Conservation (phyloP, 1,284 basidiomycete genomes). For the Coriolopsis trogii region DNA sequence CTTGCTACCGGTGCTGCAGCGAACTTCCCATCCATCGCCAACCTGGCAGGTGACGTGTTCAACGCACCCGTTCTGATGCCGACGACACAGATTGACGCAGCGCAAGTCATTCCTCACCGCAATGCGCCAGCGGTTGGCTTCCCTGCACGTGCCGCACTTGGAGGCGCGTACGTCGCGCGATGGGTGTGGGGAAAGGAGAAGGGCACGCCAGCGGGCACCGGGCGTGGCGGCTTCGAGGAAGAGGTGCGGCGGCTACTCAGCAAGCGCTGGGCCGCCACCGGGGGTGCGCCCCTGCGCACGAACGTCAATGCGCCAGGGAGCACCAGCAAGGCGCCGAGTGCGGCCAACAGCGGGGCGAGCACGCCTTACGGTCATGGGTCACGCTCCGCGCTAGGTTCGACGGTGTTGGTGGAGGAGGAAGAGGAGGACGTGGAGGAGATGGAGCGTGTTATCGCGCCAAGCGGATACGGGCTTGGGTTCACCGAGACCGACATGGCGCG, state of each 20-base stretch:
- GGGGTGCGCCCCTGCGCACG: conserved; percentile 56
- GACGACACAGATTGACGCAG: conserved; percentile 71
- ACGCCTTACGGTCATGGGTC: conserved; percentile 56
- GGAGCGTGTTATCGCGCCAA: conserved; percentile 39
- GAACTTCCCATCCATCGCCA: conserved; percentile 81
- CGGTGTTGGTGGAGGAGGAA: conserved; percentile 71
- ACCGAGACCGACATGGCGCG: conserved; percentile 39
- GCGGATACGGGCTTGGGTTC: conserved; percentile 33
- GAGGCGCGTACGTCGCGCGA: conserved; percentile 73
- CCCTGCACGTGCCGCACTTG: conserved; percentile 67
- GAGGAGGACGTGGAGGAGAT: conserved; percentile 69
- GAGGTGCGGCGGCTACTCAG: conserved; percentile 69
- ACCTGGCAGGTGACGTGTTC: conserved; percentile 78
- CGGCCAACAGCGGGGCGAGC: conserved; percentile 54
- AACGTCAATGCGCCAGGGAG: conserved; percentile 48
- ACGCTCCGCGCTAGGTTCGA: conserved; percentile 59
- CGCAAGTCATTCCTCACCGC: conserved; percentile 69
- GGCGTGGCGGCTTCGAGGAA: conserved; percentile 72
- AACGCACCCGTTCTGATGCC: conserved; percentile 76
- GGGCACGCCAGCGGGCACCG: conserved; percentile 38
- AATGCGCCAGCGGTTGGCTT: conserved; percentile 71
- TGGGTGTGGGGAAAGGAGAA: conserved; percentile 81
- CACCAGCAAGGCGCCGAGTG: conserved; percentile 40
- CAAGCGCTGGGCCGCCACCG: conserved; percentile 70
- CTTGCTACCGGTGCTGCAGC: conserved; percentile 75